Conservation (phyloP, 768 basidiomycete species). For the Suillus clintonianus region DNA sequence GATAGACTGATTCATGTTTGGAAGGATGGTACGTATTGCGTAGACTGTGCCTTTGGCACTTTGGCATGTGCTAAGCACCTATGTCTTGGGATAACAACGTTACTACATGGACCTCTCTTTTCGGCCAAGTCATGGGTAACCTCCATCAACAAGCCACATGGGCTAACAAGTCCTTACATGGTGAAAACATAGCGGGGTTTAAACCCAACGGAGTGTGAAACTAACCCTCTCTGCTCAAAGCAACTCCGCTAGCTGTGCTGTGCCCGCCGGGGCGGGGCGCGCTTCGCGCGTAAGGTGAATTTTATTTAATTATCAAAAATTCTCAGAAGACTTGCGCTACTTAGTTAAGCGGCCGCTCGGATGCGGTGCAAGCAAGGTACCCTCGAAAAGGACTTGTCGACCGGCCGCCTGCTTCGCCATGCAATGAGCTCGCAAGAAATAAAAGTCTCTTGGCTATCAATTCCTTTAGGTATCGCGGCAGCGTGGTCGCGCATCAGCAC, state of each 20-base stretch:
- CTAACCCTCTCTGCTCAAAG: neutral
- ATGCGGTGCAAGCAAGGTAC: neutral
- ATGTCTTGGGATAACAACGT: neutral
- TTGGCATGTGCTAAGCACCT: conserved; percentile 3
- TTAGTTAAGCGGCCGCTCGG: neutral
- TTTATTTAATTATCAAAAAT: neutral
- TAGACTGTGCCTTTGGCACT: neutral
- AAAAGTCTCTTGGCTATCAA: neutral
- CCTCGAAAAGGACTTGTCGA: neutral
- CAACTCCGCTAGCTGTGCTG: neutral
- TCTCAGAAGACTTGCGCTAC: neutral
- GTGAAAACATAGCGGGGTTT: neutral
- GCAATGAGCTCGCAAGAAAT: conserved; percentile 4
- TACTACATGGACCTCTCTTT: neutral
- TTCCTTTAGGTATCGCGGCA: neutral
- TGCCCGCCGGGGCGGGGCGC: neutral
- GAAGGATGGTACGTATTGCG: conserved; percentile 1
- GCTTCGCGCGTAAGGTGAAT: too few species aligned
- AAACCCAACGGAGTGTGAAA: neutral
- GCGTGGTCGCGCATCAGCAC: neutral
- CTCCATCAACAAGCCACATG: neutral
- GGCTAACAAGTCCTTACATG: neutral
- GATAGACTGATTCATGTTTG: conserved; percentile 2
- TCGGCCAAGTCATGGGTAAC: neutral
- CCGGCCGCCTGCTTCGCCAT: neutral